Conservation (phyloP, 441 rosid species). For the Kokia cookei region DNA sequence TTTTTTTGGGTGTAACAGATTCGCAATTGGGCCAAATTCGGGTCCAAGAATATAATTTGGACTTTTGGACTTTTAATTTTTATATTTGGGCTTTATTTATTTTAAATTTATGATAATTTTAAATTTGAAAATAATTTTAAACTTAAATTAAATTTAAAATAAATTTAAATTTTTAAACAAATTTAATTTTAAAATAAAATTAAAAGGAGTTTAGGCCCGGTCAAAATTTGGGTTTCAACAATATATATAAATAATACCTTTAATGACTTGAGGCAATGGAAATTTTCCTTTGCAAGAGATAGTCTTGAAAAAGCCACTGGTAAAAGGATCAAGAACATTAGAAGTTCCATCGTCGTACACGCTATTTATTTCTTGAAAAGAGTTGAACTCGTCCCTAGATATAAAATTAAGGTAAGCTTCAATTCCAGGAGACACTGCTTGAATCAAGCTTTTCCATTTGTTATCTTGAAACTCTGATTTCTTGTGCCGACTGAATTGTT, state of each 20-base stretch:
- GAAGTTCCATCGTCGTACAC: not conserved
- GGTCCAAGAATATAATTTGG: no score
- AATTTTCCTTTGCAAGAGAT: not conserved
- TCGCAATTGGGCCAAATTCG: no score
- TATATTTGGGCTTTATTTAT: no score
- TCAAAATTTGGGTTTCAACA: no score
- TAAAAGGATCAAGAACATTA: not conserved
- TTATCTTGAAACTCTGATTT: not conserved
- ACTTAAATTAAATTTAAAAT: no score
- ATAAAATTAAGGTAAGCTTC: slow-evolving; percentile 21
- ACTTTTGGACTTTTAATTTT: no score
- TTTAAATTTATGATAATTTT: no score
- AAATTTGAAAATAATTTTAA: no score
- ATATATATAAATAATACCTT: not conserved
- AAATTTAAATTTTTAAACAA: no score
- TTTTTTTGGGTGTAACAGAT: no score
- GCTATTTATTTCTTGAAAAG: not conserved
- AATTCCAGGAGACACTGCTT: not conserved
- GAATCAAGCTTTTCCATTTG: not conserved
- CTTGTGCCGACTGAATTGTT: not conserved
- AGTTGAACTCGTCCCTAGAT: not conserved
- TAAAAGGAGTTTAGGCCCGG: no score
- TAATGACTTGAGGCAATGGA: not conserved
- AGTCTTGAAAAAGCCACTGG: not conserved
- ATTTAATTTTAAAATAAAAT: no score